Evolutionary conservation across 2,329 filamentous ascomycete species (phyloP).

Genomic region (Aspergillus clavatus): DNA sequence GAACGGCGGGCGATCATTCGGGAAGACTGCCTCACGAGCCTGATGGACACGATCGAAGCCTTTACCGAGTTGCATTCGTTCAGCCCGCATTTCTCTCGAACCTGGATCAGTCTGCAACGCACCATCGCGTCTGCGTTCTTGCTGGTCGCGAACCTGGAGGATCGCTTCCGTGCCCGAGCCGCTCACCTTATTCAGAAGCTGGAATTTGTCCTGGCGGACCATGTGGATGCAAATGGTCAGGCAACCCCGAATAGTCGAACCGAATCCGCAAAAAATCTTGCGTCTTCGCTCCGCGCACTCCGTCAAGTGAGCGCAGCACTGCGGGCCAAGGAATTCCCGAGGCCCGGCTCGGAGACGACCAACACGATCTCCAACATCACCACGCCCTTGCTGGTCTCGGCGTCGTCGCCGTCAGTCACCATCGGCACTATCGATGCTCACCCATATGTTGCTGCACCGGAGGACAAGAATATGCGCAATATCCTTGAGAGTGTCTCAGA

Average conservation of each 20-base stretch:
- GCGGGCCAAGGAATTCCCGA: slow-evolving; percentile 9
- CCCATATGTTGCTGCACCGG: slow-evolving; percentile 10
- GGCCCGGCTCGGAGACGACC: slow-evolving; percentile 4
- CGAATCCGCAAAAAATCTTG: slow-evolving; percentile 31
- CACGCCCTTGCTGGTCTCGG: slow-evolving; percentile 5
- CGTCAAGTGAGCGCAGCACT: slow-evolving; percentile 30
- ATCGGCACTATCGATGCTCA: slow-evolving; percentile 3
- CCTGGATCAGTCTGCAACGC: slow-evolving; percentile 41
- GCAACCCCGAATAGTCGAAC: slow-evolving; percentile 24
- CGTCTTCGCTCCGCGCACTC: slow-evolving; percentile 30
- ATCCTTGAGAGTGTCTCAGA: slow-evolving; percentile 33
- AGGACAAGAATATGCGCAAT: slow-evolving; percentile 26
- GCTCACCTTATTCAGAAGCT: slow-evolving; percentile 28
- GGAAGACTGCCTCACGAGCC: slow-evolving; percentile 50
- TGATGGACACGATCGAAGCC: slow-evolving; percentile 51
- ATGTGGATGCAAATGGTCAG: slow-evolving; percentile 26
- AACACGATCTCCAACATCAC: slow-evolving; percentile 5
- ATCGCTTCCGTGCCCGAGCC: slow-evolving; percentile 18
- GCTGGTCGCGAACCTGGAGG: slow-evolving; percentile 29
- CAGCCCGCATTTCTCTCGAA: slow-evolving; percentile 35
- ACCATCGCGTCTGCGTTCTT: slow-evolving; percentile 40
- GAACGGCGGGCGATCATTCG: slow-evolving; percentile 35
- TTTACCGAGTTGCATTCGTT: slow-evolving; percentile 50
- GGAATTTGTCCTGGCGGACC: slow-evolving; percentile 27
- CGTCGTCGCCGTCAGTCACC: slow-evolving; percentile 9